Percentiles rank a stretch among this genome's conserved stretches.
Evolutionary conservation across 176 grass and related monocot species (phyloP).

Genomic region (Tillandsia leiboldiana): DNA sequence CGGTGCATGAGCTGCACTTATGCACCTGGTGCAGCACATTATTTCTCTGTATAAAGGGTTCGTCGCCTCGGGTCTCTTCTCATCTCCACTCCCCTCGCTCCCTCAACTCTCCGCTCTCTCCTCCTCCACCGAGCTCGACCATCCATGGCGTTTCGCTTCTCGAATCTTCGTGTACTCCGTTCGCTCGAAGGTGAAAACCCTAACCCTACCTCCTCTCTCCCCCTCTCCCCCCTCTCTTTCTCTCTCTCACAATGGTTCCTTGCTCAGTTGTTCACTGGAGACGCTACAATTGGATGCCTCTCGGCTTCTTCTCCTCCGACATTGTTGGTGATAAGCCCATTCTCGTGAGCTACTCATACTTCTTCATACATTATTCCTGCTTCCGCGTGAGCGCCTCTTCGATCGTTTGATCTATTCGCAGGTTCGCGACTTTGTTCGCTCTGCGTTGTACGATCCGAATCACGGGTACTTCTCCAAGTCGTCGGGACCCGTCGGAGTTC

Average conservation of each 20-base stretch:
- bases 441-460: conserved; percentile 68
- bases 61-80: background rate
- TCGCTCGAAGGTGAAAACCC: conserved; percentile 9
- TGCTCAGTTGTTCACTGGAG: conserved; percentile 8
- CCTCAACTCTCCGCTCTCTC: background rate
- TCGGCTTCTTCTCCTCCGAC: conserved; percentile 37
- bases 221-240: background rate
- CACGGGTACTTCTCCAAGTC: conserved; percentile 91
- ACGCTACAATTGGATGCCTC: background rate
- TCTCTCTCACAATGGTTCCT: background rate
- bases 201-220: background rate
- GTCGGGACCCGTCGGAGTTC: conserved; percentile 64
- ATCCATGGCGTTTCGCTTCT: background rate
- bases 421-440: conserved; percentile 83
- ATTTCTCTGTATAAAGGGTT: background rate
- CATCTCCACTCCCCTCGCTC: background rate
- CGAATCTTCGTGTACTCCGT: conserved; percentile 10
- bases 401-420: conserved; percentile 17
- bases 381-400: background rate
- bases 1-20: too few relatives aligned
- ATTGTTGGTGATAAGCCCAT: conserved; percentile 51
- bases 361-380: background rate
- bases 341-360: conserved; percentile 30
- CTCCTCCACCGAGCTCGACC: background rate
- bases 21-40: too few relatives aligned